A percentile compares a stretch with the other conserved stretches of the same genome.
Evolutionary conservation across 805 yeast species (phyloP).

Genomic region (Tetrapisispora phaffii): DNA sequence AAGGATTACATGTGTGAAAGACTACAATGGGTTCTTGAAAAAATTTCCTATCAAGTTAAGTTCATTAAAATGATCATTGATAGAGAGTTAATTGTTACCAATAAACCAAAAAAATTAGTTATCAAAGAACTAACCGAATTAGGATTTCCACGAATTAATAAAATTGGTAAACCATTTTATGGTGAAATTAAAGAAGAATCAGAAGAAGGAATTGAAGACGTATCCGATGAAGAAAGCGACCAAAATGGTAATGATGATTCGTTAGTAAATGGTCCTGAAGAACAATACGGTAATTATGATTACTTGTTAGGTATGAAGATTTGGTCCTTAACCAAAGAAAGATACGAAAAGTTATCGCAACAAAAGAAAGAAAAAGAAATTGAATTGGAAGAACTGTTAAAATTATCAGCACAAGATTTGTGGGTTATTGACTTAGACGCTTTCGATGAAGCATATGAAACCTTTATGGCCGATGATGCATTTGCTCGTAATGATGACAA

Average conservation of each 20-base stretch:
- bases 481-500: slow-evolving; percentile 43
- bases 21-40: slow-evolving; percentile 65
- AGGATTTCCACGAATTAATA: slow-evolving; percentile 70
- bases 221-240: slow-evolving; percentile 34
- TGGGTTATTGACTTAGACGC: slow-evolving; percentile 80
- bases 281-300: slow-evolving; percentile 60
- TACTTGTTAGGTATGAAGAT: slow-evolving; percentile 86
- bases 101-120: slow-evolving; percentile 58
- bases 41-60: slow-evolving; percentile 72
- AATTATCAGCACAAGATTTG: slow-evolving; percentile 69
- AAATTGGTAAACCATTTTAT: slow-evolving; percentile 53
- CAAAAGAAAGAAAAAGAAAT: slow-evolving; percentile 65
- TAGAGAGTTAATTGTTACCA: slow-evolving; percentile 55
- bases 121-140: slow-evolving; percentile 51
- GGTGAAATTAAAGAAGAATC: slow-evolving; percentile 26
- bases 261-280: slow-evolving; percentile 37
- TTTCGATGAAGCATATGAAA: slow-evolving; percentile 56
- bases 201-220: slow-evolving; percentile 30
- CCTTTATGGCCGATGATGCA: slow-evolving; percentile 57
- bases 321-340: slow-evolving; percentile 86
- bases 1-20: slow-evolving; percentile 68
- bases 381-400: slow-evolving; percentile 57
- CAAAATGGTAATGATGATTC: slow-evolving; percentile 31
- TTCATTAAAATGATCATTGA: slow-evolving; percentile 88
- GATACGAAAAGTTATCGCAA: slow-evolving; percentile 67